Evolutionary conservation across 2,329 filamentous ascomycete species (phyloP).

Genomic region (Epichloe sibirici): DNA sequence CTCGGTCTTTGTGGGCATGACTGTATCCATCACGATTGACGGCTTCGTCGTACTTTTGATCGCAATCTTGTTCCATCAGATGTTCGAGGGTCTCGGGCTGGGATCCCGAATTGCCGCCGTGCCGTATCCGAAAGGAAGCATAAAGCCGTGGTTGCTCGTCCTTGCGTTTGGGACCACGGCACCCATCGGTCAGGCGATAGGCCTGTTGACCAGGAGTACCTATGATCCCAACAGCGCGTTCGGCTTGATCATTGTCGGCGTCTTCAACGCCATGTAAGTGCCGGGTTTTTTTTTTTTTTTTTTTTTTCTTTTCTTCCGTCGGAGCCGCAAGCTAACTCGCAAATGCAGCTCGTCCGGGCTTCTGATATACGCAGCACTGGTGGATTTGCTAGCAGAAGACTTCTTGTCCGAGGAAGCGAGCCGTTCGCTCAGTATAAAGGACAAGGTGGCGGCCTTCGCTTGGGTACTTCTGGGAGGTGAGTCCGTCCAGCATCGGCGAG

Average conservation of each 20-base stretch:
- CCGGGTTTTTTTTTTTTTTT: too few relatives aligned
- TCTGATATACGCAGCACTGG: constrained; percentile 48
- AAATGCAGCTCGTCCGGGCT: constrained; percentile 42
- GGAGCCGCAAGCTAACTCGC: neutral
- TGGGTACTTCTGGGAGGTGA: constrained; percentile 40
- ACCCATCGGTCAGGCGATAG: constrained; percentile 53
- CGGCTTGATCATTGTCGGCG: constrained; percentile 50
- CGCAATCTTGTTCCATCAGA: constrained; percentile 61
- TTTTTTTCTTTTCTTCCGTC: neutral
- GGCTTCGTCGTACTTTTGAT: constrained; percentile 55
- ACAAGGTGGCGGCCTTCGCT: constrained; percentile 40
- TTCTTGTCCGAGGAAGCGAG: constrained; percentile 48
- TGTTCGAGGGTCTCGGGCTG: constrained; percentile 56
- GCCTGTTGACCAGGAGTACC: constrained; percentile 39
- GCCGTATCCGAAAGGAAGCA: constrained; percentile 42
- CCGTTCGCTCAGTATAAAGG: constrained; percentile 35
- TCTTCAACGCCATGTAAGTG: constrained; percentile 51
- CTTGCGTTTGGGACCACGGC: constrained; percentile 51
- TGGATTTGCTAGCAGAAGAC: constrained; percentile 52
- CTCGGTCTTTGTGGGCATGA: constrained; percentile 65
- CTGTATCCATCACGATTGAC: constrained; percentile 55
- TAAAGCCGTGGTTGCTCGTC: constrained; percentile 48
- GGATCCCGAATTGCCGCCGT: constrained; percentile 60
- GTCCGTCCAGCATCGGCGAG: constrained; percentile 1
- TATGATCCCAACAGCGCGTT: constrained; percentile 54